Evolutionary conservation across 805 yeast genomes (phyloP).

Genomic region (Candida suzukii): DNA sequence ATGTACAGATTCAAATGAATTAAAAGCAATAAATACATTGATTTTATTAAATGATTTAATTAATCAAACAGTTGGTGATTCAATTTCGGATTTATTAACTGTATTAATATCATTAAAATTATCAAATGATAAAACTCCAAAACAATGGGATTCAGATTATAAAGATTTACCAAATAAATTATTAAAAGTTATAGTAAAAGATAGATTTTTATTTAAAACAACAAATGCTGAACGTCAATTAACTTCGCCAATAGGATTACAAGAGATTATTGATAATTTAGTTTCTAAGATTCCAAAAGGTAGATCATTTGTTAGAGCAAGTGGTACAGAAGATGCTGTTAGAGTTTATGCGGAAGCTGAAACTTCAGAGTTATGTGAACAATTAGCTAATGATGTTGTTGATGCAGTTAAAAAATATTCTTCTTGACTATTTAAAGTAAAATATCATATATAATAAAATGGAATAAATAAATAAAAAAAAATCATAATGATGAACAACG

Average conservation of each 20-base stretch:
- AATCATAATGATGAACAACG: no score
- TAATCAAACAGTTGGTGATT: slow-evolving; percentile 98
- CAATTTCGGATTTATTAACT: slow-evolving; percentile 83
- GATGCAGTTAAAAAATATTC: slow-evolving; percentile 24
- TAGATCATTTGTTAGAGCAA: slow-evolving; percentile 90
- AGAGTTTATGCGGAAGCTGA: slow-evolving; percentile 90
- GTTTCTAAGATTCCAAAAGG: slow-evolving; percentile 54
- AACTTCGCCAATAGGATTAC: slow-evolving; percentile 72
- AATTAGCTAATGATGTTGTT: slow-evolving; percentile 34
- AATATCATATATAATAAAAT: no score
- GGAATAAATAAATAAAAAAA: no score
- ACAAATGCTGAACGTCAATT: slow-evolving; percentile 86
- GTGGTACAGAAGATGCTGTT: slow-evolving; percentile 97
- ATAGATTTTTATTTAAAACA: slow-evolving; percentile 72
- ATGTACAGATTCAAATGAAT: slow-evolving; percentile 36
- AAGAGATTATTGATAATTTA: slow-evolving; percentile 56
- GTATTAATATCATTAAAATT: slow-evolving; percentile 61
- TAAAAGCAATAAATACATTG: slow-evolving; percentile 45
- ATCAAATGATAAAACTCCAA: slow-evolving; percentile 33
- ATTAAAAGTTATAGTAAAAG: slow-evolving; percentile 75
- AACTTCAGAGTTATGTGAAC: slow-evolving; percentile 38
- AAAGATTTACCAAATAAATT: slow-evolving; percentile 82
- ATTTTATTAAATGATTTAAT: slow-evolving; percentile 61
- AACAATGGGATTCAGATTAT: slow-evolving; percentile 71
- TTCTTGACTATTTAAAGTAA: not conserved